These are phyloP conservation scores for Lanmaoa rubissima DNA, from an alignment of 768 basidiomycete genomes.

Conservation along the genomic window DNA sequence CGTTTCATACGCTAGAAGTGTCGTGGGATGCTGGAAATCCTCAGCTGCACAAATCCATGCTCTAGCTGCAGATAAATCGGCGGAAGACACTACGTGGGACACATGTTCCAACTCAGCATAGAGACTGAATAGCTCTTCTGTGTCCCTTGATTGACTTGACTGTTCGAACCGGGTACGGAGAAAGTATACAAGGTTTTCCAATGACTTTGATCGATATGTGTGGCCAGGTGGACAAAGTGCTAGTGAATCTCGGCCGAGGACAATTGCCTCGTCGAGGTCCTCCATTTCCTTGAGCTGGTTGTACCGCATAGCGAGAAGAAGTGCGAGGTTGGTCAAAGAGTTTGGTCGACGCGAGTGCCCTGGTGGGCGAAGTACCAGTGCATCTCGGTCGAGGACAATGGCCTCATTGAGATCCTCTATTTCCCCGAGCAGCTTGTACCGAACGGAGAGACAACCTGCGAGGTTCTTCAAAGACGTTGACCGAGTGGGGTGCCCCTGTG, in stretches of 20 bases:
- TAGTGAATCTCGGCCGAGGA: neutral
- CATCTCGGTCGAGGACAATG: neutral
- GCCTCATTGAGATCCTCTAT: neutral
- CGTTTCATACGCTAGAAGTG: conserved; percentile 6
- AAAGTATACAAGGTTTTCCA: neutral
- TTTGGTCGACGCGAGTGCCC: neutral
- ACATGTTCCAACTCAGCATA: neutral
- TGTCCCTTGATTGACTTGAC: neutral
- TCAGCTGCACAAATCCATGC: neutral
- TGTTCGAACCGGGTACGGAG: neutral
- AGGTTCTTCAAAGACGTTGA: neutral
- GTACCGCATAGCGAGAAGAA: neutral
- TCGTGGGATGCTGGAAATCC: conserved; percentile 1
- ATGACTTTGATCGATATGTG: neutral
- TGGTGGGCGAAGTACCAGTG: neutral
- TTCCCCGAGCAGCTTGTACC: neutral
- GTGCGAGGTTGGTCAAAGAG: neutral
- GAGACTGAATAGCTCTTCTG: neutral
- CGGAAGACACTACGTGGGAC: neutral
- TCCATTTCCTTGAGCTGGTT: neutral
- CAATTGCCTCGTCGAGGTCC: neutral
- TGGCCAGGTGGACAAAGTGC: neutral
- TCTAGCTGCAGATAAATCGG: neutral
- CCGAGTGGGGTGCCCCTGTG: neutral
- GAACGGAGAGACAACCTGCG: neutral